Base-by-base conservation (phyloP, 2,329 filamentous ascomycete genomes). In the Colletotrichum tropicicola region DNA sequence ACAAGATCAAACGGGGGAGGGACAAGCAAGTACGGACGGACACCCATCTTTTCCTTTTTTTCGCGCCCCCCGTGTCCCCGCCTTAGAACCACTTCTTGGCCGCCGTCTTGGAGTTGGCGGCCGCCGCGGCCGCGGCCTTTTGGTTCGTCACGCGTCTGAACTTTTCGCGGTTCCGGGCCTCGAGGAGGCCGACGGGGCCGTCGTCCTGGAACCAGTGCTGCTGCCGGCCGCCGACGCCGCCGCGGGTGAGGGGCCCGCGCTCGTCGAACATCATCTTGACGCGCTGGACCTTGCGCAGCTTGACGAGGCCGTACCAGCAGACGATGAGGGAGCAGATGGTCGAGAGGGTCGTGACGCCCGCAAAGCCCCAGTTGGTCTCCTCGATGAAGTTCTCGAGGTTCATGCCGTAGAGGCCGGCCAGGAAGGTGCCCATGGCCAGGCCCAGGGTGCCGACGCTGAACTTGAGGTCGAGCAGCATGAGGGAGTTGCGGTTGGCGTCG, bases 381-480 rank as follows among this genome's bases (percentile, higher is more conserved):
- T 99, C 96, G 72, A 98, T 93, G 78, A 98, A 98, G 79, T 98
- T 98, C 76, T 98, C 97, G 69, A 99, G 83, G 81, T 99, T 99
- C 94, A 98, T 98, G 71, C 96, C 96, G 84, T 98, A 99, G n/a
- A 99, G 89, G n/a, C 94, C 94, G 8, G 96, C 97, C 72, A 98
- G 87, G 75, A 98, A 97, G 52, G 96, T 98, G 59, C 96, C 96
- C 75, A 94, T 93, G 58, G 93, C 95, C 49, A 98, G 89, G n/a
- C 94, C 94, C 5, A 99, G 87, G 1, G 96, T 98, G 61, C 94
- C 93, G 65, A 99, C 94, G 74, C 92, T 96, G 81, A 98, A 97
- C 75, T 97, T 97, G 71, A 99, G 89, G 69, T 98, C 96, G 30
- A 98, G 87, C 17, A 99, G 85, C 96, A 99, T 99, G 69, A 99